A percentile compares a stretch with the other conserved stretches of the same genome.
Conservation (phyloP, 768 basidiomycete species). For the Lentinula edodes region DNA sequence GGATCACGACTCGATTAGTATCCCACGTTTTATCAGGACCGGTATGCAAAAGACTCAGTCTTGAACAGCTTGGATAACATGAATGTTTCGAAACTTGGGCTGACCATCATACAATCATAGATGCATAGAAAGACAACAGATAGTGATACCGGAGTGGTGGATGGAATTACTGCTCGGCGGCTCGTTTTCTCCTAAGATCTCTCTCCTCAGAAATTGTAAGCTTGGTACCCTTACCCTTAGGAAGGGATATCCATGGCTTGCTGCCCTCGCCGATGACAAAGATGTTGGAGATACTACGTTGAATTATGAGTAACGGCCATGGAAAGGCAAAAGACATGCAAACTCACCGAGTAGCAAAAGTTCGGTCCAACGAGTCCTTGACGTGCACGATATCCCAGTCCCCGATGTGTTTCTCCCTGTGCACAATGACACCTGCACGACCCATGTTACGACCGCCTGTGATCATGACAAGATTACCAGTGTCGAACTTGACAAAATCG, state of each 20-base stretch:
- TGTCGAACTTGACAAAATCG: conserved; percentile 93
- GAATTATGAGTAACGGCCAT: neutral
- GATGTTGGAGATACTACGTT: conserved; percentile 83
- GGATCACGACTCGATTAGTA: too few relatives aligned
- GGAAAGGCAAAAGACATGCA: neutral
- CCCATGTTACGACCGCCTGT: conserved; percentile 99
- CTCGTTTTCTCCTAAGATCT: conserved; percentile 83
- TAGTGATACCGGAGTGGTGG: neutral
- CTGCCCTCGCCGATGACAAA: conserved; percentile 95
- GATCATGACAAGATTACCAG: conserved; percentile 94
- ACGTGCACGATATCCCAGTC: conserved; percentile 99
- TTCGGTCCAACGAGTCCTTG: conserved; percentile 90
- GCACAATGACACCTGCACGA: conserved; percentile 91
- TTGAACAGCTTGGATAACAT: neutral
- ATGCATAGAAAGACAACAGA: neutral
- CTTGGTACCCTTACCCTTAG: conserved; percentile 97
- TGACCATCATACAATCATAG: conserved; percentile 7
- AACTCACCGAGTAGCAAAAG: conserved; percentile 93
- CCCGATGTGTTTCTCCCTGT: conserved; percentile 96
- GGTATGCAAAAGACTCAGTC: too few relatives aligned
- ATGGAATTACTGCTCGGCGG: conserved; percentile 55
- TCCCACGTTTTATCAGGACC: too few relatives aligned
- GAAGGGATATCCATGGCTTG: conserved; percentile 96
- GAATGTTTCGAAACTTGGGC: neutral
- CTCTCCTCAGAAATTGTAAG: conserved; percentile 96